Percentiles rank a stretch among this genome's conserved stretches.
Evolutionary conservation across 805 yeast species (phyloP).

Genomic region (Spathaspora boniae): DNA sequence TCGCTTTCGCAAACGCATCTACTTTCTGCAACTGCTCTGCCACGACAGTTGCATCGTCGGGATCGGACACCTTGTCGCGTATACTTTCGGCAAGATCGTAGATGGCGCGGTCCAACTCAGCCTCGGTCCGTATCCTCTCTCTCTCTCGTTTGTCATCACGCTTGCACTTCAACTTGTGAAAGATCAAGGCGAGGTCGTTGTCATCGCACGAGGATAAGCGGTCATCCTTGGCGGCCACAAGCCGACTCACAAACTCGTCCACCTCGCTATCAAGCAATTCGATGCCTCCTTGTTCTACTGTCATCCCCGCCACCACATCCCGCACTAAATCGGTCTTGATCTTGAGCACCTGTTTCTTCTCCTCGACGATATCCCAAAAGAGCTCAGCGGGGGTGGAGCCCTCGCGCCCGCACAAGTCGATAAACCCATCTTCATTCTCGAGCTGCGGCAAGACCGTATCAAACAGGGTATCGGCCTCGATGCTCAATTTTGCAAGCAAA

Average conservation of each 20-base stretch:
- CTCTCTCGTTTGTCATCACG: slow-evolving; percentile 14
- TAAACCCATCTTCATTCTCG: slow-evolving; percentile 54
- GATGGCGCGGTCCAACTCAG: slow-evolving; percentile 9
- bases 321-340: slow-evolving; percentile 60
- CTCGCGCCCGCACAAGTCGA: slow-evolving; percentile 62
- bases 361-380: slow-evolving; percentile 71
- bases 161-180: slow-evolving; percentile 25
- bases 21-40: too few species aligned
- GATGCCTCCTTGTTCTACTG: background rate
- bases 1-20: too few species aligned
- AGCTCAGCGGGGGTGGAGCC: slow-evolving; percentile 79
- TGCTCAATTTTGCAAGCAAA: slow-evolving; percentile 43
- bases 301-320: slow-evolving; percentile 25
- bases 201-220: slow-evolving; percentile 20
- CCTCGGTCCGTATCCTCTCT: slow-evolving; percentile 10
- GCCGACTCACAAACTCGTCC: slow-evolving; percentile 16
- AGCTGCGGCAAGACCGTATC: slow-evolving; percentile 48
- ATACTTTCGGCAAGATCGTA: slow-evolving; percentile 16
- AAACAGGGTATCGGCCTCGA: slow-evolving; percentile 55
- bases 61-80: slow-evolving; percentile 3
- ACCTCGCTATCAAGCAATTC: too few species aligned
- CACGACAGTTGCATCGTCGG: background rate
- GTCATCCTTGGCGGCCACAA: slow-evolving; percentile 25
- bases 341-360: slow-evolving; percentile 50
- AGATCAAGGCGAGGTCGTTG: slow-evolving; percentile 25